These are phyloP conservation scores for Fonsecaea pedrosoi DNA, from an alignment of 2,329 filamentous ascomycete species.

Conservation along the genomic window DNA sequence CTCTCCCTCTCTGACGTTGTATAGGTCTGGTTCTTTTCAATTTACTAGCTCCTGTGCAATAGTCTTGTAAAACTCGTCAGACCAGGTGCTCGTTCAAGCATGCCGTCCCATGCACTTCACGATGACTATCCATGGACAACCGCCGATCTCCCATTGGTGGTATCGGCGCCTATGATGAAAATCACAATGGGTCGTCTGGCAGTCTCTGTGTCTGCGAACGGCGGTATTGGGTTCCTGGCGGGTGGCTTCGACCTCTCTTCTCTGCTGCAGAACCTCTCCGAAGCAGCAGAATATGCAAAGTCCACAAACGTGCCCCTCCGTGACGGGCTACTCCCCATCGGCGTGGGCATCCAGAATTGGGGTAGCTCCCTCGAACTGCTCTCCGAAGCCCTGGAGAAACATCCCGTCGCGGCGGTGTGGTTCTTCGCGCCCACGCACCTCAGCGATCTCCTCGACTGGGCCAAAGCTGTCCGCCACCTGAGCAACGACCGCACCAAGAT, in stretches of 20 bases:
- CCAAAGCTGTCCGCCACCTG: slow-evolving; percentile 50
- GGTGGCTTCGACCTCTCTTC: slow-evolving; percentile 59
- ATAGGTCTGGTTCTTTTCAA: neutral
- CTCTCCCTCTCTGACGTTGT: neutral
- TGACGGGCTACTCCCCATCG: slow-evolving; percentile 45
- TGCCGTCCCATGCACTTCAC: slow-evolving; percentile 25
- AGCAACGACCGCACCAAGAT: slow-evolving; percentile 53
- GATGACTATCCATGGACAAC: slow-evolving; percentile 64
- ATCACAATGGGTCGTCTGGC: slow-evolving; percentile 65
- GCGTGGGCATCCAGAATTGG: slow-evolving; percentile 52
- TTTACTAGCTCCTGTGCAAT: neutral
- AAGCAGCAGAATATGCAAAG: slow-evolving; percentile 41
- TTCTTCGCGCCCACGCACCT: slow-evolving; percentile 48
- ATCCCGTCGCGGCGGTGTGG: slow-evolving; percentile 50
- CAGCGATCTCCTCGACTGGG: slow-evolving; percentile 53
- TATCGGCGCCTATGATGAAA: slow-evolving; percentile 72
- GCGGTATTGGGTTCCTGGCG: slow-evolving; percentile 62
- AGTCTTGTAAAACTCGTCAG: neutral
- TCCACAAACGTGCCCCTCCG: slow-evolving; percentile 26
- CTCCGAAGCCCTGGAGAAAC: slow-evolving; percentile 43
- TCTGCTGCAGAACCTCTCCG: slow-evolving; percentile 44
- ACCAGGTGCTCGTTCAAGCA: slow-evolving; percentile 1
- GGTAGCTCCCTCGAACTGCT: slow-evolving; percentile 44
- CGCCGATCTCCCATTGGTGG: slow-evolving; percentile 59
- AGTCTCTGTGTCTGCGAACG: slow-evolving; percentile 64